Base-by-base conservation (phyloP, 2,329 filamentous ascomycete genomes). In the Xylariomycetidae sp. region DNA sequence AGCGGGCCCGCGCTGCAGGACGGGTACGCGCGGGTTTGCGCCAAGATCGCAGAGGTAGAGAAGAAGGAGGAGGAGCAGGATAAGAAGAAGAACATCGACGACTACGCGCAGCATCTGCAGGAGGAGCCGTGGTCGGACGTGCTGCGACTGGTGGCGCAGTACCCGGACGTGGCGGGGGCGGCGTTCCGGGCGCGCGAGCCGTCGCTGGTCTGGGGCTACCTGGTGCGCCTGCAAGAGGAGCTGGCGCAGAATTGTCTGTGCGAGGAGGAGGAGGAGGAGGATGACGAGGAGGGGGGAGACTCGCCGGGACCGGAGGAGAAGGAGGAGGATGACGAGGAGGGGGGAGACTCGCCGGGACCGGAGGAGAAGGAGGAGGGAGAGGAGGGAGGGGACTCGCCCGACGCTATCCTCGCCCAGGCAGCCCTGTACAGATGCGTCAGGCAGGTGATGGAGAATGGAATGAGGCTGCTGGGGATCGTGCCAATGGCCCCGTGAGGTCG, bases 1-100 rank as follows among this genome's bases (percentile, higher is more conserved):
- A 92, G 85, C 2, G 86, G 86, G 6, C 84, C 85, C 10, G 89
- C 89, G 58, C 72, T 93, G 26, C 85, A 93, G 65, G 88, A 89
- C 54, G 85, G 85, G 4, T 82, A 88, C 53, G 80, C 82, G 20
- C 81, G 82, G 48, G 70, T 89, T 25, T 73, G 68, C 57, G 77
- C 75, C 5, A 83, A 82, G 49, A 68, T 70, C 49, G 71, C 75
- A 48, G 69, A 68, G 51, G 72, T 72, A 2, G 63, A 57, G 7
- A 63, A 82, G 19, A 58, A 64, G 2, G 59, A 67, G 5, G 70
- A 73, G 32, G 75, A 83, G 8, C 66, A 90, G 19, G 63, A 65
- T 9, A 64, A 61, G 10, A n/a, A n/a, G n/a, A n/a, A n/a, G n/a
- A n/a, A n/a, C n/a, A 80, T 83, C 14, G 31, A 69, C 70, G 31